These are phyloP conservation scores for Rozella allomycis DNA, from an alignment of 371 early-diverging fungal genomes.

Conservation along the genomic window DNA sequence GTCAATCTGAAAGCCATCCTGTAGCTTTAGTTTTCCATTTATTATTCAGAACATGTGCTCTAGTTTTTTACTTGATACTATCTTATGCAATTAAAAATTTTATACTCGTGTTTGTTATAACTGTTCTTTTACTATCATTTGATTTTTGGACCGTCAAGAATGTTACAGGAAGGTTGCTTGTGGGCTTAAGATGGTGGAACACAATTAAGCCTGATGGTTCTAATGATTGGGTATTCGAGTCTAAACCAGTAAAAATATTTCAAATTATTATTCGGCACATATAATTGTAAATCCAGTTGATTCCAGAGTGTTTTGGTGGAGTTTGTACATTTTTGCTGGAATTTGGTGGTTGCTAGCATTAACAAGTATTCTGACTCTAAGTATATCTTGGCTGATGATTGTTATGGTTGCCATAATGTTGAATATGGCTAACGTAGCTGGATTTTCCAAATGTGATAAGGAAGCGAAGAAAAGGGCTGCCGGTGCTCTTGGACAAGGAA, in stretches of 20 bases:
- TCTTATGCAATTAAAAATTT: slow-evolving; percentile 29
- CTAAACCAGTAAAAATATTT: slow-evolving; percentile 40
- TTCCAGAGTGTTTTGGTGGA: slow-evolving; percentile 71
- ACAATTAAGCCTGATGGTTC: slow-evolving; percentile 78
- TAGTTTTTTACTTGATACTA: background rate
- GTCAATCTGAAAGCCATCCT: slow-evolving; percentile 74
- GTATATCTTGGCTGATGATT: slow-evolving; percentile 61
- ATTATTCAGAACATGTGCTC: slow-evolving; percentile 36
- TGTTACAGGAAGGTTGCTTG: slow-evolving; percentile 77
- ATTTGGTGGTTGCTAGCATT: slow-evolving; percentile 67
- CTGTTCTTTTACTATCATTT: slow-evolving; percentile 67
- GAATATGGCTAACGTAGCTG: slow-evolving; percentile 69
- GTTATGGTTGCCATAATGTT: slow-evolving; percentile 58
- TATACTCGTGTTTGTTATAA: slow-evolving; percentile 71
- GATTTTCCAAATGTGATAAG: slow-evolving; percentile 10
- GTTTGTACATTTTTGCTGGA: slow-evolving; percentile 60
- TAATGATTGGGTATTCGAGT: slow-evolving; percentile 85
- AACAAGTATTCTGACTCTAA: slow-evolving; percentile 37
- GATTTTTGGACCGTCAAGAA: slow-evolving; percentile 98
- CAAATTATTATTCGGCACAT: background rate
- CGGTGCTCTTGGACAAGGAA: slow-evolving; percentile 11
- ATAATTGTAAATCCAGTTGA: slow-evolving; percentile 49
- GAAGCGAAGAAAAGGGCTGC: slow-evolving; percentile 7
- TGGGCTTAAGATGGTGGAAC: slow-evolving; percentile 95
- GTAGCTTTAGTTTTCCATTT: slow-evolving; percentile 70